Evolutionary conservation across 2,329 filamentous ascomycete genomes (phyloP).

Genomic region (Pseudogymnoascus sp.): DNA sequence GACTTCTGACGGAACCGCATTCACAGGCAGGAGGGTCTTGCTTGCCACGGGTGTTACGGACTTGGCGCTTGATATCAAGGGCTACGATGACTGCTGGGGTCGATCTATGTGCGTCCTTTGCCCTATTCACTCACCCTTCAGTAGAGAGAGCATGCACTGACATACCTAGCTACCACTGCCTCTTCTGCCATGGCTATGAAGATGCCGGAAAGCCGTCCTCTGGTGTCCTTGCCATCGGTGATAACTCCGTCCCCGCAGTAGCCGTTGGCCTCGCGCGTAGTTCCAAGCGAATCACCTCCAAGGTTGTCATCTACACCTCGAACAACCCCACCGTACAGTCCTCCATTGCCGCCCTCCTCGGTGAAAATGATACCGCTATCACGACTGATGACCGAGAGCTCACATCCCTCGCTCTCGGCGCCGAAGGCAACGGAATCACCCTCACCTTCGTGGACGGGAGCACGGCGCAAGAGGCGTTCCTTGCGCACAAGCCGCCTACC

Average conservation of each 20-base stretch:
- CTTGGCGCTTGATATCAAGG: constrained; percentile 40
- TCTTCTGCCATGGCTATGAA: constrained; percentile 39
- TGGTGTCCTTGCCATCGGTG: constrained; percentile 38
- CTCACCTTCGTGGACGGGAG: not conserved
- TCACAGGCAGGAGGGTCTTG: constrained; percentile 43
- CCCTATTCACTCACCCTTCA: not conserved
- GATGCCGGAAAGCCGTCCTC: constrained; percentile 39
- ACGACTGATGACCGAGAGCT: not conserved
- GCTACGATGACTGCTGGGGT: constrained; percentile 48
- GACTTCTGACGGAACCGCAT: constrained; percentile 36
- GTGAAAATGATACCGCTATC: not conserved
- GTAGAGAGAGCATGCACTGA: not conserved
- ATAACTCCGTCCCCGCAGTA: constrained; percentile 25
- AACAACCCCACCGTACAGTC: constrained; percentile 23
- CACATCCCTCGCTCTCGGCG: not conserved
- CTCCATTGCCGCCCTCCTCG: not conserved
- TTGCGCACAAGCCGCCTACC: not conserved
- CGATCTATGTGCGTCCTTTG: not conserved
- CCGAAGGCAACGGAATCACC: not conserved
- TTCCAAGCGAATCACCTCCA: constrained; percentile 35
- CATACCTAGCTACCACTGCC: constrained; percentile 3
- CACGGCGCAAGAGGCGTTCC: not conserved
- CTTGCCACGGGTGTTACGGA: constrained; percentile 47
- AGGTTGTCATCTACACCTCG: constrained; percentile 45
- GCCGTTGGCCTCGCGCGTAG: constrained; percentile 35